Evolutionary conservation across 73 alveolate genomes (phyloP), one percentile per base, ranked within the genome.

Genomic region (Symbiodinium natans): DNA sequence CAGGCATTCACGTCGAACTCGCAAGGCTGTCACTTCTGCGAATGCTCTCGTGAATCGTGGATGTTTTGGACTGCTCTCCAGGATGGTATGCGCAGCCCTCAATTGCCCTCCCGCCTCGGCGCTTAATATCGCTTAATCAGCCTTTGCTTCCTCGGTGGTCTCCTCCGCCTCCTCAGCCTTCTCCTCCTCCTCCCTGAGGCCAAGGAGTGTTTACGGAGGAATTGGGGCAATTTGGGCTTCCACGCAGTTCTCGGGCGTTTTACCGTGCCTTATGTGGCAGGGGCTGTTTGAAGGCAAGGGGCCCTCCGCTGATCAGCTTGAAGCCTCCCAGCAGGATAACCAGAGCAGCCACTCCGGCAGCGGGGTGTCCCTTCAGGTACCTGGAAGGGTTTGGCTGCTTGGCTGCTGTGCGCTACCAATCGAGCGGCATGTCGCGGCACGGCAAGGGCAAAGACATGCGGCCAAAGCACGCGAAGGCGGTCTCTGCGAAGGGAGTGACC

Each of bases 401-500:
- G n/a, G n/a, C n/a, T n/a, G n/a, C n/a, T n/a, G n/a, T n/a, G n/a
- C n/a, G n/a, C n/a, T n/a, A n/a, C n/a, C n/a, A n/a, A n/a, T n/a
- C n/a, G n/a, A n/a, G n/a, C n/a, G n/a, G n/a, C n/a, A n/a, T n/a
- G n/a, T n/a, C n/a, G n/a, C n/a, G n/a, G n/a, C n/a, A n/a, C n/a
- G n/a, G n/a, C n/a, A n/a, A n/a, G n/a, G n/a, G n/a, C n/a, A n/a
- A n/a, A 27, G 63, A 11, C 34, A 39, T 82, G 54, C 68, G 23
- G 27, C 86, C 74, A 46, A 33, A 40, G 40, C 29, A 38, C 95
- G 95, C 95, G 46, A 88, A 88, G 68, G 95, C 95, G 46, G 71
- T 92, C 90, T 92, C 98, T 56, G 98, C 98, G 40, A 68, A 71
- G 31, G 98, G 98, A 7, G 98, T 92, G 82, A 92, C 98, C 83